Conservation (phyloP, 2,329 filamentous ascomycete species). For the Stagonosporopsis vannaccii region DNA sequence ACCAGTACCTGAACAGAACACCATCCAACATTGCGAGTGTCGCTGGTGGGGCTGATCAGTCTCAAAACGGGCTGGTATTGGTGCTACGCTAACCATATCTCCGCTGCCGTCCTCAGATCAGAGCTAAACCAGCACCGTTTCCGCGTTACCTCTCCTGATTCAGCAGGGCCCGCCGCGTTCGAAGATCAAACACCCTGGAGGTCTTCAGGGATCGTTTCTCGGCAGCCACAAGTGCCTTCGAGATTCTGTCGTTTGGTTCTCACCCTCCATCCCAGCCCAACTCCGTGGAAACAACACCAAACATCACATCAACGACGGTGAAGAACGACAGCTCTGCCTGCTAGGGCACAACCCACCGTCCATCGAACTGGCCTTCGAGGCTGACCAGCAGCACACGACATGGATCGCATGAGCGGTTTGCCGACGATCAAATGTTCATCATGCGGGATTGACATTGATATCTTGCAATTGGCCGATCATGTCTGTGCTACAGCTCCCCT, state of each 20-base stretch:
- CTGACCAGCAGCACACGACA: constrained; percentile 29
- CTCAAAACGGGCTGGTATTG: constrained; percentile 36
- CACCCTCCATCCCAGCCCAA: constrained; percentile 36
- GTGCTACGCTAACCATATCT: constrained; percentile 37
- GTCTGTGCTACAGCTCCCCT: constrained; percentile 63
- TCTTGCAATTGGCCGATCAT: constrained; percentile 86
- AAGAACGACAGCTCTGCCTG: constrained; percentile 5
- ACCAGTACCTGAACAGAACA: constrained; percentile 18
- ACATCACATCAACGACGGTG: constrained; percentile 9
- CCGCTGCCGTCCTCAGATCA: constrained; percentile 43
- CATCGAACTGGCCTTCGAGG: constrained; percentile 6
- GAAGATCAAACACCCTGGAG: constrained; percentile 38
- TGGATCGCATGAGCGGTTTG: constrained; percentile 43
- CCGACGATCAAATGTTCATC: constrained; percentile 51
- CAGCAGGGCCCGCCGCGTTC: constrained; percentile 35
- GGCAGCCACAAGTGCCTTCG: constrained; percentile 30
- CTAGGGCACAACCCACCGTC: constrained; percentile 11
- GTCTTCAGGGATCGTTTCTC: constrained; percentile 33
- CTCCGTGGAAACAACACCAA: constrained; percentile 27
- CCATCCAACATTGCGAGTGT: constrained; percentile 46
- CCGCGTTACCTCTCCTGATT: constrained; percentile 41
- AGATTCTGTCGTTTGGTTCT: constrained; percentile 23
- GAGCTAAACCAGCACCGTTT: constrained; percentile 44
- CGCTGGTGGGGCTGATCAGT: constrained; percentile 35
- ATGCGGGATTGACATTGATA: constrained; percentile 71